Percentiles rank a stretch among this genome's conserved stretches.
Evolutionary conservation across 345 rosid genomes (phyloP).

Genomic region (Pistacia atlantica): DNA sequence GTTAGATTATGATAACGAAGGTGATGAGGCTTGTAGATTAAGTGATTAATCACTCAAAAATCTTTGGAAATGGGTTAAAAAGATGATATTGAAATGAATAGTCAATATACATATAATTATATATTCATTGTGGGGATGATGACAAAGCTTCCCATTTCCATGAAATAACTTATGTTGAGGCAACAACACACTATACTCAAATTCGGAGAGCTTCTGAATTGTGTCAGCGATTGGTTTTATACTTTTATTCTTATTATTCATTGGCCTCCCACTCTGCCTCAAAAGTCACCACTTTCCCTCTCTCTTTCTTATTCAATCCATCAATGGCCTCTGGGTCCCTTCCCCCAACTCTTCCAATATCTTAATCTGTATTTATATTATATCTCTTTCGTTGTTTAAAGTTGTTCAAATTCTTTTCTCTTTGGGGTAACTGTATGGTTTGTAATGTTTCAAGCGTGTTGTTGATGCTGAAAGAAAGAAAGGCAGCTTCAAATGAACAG

Average conservation of each 20-base stretch:
- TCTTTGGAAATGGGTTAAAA: no score
- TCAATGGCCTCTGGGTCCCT: not conserved
- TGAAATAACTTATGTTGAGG: no score
- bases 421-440: not conserved
- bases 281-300: not conserved
- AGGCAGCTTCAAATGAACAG: not conserved
- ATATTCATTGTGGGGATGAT: no score
- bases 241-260: not conserved
- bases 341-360: not conserved
- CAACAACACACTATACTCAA: no score
- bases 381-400: not conserved
- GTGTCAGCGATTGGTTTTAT: no score
- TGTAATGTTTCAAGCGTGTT: no score
- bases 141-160: no score
- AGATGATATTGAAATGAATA: no score
- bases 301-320: not conserved
- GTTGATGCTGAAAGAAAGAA: not conserved
- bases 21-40: constrained; percentile 12
- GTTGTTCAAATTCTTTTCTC: not conserved
- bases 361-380: not conserved
- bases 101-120: no score
- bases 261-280: not conserved
- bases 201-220: not conserved
- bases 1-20: not conserved
- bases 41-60: constrained; percentile 1